These are phyloP conservation scores for Pleurotus djamor DNA, from an alignment of 768 basidiomycete genomes.

Conservation along the genomic window DNA sequence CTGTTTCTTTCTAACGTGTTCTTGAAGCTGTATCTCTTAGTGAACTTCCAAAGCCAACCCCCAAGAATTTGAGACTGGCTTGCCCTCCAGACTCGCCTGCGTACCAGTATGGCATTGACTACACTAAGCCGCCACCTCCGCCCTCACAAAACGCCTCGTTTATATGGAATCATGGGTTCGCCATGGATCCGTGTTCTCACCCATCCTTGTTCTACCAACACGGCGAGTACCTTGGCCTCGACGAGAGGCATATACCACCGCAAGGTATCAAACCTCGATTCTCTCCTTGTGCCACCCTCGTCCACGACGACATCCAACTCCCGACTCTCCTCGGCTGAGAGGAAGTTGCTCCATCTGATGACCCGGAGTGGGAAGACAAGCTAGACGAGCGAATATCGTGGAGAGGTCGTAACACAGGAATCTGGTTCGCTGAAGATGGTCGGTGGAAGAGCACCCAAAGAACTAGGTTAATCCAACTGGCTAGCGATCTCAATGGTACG, in stretches of 20 bases:
- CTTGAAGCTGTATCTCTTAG: constrained; percentile 19
- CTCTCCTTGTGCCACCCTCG: constrained; percentile 33
- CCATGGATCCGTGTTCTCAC: constrained; percentile 38
- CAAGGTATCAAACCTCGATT: constrained; percentile 36
- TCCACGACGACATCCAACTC: constrained; percentile 46
- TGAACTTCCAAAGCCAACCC: constrained; percentile 20
- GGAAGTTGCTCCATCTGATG: constrained; percentile 31
- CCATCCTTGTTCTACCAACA: constrained; percentile 28
- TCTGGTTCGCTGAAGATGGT: constrained; percentile 26
- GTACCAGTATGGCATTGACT: constrained; percentile 14
- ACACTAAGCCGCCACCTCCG: constrained; percentile 8
- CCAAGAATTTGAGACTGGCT: constrained; percentile 18
- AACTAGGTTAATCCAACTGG: constrained; percentile 31
- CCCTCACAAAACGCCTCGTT: constrained; percentile 22
- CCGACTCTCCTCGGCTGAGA: constrained; percentile 35
- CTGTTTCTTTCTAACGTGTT: neutral
- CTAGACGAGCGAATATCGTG: constrained; percentile 49
- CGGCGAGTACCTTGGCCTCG: constrained; percentile 37
- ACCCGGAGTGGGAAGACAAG: constrained; percentile 60
- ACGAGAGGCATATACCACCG: constrained; percentile 28
- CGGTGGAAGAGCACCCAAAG: constrained; percentile 44
- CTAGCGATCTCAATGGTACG: constrained; percentile 27
- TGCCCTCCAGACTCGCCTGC: constrained; percentile 22
- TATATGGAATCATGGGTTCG: constrained; percentile 32
- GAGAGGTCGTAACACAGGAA: constrained; percentile 68